phyloP scores from a whole-genome alignment of 1,284 basidiomycete genomes.

The Microbotryum lychnidis-dioicae region DNA sequence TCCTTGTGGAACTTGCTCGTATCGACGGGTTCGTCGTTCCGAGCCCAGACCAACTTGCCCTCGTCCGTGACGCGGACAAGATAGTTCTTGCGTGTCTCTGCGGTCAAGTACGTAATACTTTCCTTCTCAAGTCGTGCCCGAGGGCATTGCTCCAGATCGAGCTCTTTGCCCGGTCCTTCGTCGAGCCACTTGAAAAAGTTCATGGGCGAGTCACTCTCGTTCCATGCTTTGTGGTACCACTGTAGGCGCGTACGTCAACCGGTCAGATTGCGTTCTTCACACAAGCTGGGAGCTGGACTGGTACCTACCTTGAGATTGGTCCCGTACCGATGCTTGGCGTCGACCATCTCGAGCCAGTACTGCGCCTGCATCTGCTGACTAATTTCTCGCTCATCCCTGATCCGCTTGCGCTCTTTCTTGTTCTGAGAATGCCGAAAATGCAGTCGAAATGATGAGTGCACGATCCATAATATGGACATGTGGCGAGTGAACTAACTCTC shows the following conservation, averaged over 20 bases:
- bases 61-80: constrained; percentile 55
- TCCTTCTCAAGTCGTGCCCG: constrained; percentile 61
- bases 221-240: constrained; percentile 57
- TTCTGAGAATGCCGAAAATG: background rate
- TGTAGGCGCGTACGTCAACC: constrained; percentile 25
- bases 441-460: background rate
- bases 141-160: constrained; percentile 58
- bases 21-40: constrained; percentile 52
- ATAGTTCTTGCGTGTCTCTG: constrained; percentile 64
- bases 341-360: constrained; percentile 60
- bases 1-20: constrained; percentile 34
- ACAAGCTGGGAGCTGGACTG: constrained; percentile 28
- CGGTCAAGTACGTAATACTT: constrained; percentile 52
- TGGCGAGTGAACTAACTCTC: background rate
- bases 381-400: constrained; percentile 15
- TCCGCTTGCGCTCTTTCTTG: constrained; percentile 14
- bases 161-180: constrained; percentile 55
- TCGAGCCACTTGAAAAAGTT: constrained; percentile 72
- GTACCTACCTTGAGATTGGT: constrained; percentile 47
- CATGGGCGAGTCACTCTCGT: constrained; percentile 54
- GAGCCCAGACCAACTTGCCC: constrained; percentile 64
- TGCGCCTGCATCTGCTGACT: constrained; percentile 30
- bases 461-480: background rate
- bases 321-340: constrained; percentile 63
- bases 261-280: background rate